Base-by-base conservation (phyloP, 208 protist species). In the Leishmania gerbilli region DNA sequence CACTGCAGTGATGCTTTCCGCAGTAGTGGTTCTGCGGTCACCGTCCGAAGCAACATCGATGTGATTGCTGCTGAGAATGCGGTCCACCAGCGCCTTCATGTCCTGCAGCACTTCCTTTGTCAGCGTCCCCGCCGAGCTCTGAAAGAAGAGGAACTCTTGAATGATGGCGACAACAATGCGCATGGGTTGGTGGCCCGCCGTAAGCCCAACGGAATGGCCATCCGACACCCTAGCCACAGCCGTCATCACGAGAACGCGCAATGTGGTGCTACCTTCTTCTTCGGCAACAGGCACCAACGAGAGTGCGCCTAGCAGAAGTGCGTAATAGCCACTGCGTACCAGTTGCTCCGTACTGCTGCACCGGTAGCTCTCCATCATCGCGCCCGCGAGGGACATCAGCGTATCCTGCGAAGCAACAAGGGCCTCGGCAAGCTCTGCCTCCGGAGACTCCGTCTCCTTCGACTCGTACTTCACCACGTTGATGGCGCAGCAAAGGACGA, bases 121-220 rank as follows among this genome's bases (percentile, higher is more conserved):
- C 34, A 98, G 79, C 9, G 91, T 94, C 40, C 89, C 87, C 8
- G 92, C 85, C 5, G 81, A 56, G 74, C 95, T 95, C 79, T 97
- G 92, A 84, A 98, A 98, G 19, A 98, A 77, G 0, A 98, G 45
- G 80, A 98, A 97, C 79, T 98, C 93, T 77, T 98, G 95, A 17
- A 97, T 64, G 74, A 98, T 91, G 13, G 90, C 95, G 3, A 94
- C 92, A 51, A 97, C 89, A 24, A 94, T 58, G 13, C 82, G 84
- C 94, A 97, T 92, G 6, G 93, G 95, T 60, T 90, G 84, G 40
- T 71, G 42, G 34, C 53, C 82, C 7, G 82, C 68, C 19, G 56
- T 74, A 34, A 71, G 82, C 5, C 84, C 84, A 15, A 87, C 49
- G 27, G 49, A 62, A 45, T 89, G 87, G 40, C 65, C 83, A 27